Evolutionary conservation across 768 basidiomycete species (phyloP).

Genomic region (Amanita muscaria): DNA sequence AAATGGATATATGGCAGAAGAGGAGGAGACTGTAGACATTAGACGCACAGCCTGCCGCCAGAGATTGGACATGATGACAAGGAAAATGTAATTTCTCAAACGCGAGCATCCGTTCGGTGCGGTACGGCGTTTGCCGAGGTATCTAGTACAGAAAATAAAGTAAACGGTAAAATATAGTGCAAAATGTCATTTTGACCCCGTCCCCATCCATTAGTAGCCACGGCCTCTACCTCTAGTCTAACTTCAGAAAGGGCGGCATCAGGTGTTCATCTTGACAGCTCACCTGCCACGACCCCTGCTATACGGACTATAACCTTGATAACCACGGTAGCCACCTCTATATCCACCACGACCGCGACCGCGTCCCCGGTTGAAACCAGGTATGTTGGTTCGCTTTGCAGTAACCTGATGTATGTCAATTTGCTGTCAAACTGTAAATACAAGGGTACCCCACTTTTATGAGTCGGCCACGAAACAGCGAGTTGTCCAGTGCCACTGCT

Average conservation of each 20-base stretch:
- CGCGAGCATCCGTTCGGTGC: background rate
- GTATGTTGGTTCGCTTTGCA: slow-evolving; percentile 91
- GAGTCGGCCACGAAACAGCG: slow-evolving; percentile 86
- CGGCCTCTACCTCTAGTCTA: slow-evolving; percentile 47
- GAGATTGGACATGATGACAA: background rate
- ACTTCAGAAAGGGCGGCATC: slow-evolving; percentile 6
- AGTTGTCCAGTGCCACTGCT: slow-evolving; percentile 90
- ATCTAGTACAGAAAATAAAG: slow-evolving; percentile 10
- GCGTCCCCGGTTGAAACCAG: slow-evolving; percentile 80
- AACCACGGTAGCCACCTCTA: slow-evolving; percentile 28
- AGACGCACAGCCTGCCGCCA: slow-evolving; percentile 18
- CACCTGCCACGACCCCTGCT: slow-evolving; percentile 67
- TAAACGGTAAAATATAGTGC: no score
- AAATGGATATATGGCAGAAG: slow-evolving; percentile 52
- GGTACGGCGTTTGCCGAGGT: slow-evolving; percentile 8
- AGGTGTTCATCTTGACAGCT: slow-evolving; percentile 15
- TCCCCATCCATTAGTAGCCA: slow-evolving; percentile 40
- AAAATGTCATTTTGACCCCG: slow-evolving; percentile 2
- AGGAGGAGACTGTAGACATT: slow-evolving; percentile 35
- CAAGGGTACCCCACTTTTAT: slow-evolving; percentile 58
- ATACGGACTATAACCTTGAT: slow-evolving; percentile 52
- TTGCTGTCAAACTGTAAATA: slow-evolving; percentile 1
- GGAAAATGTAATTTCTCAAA: background rate
- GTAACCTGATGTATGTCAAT: slow-evolving; percentile 59
- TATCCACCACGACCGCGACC: slow-evolving; percentile 61